Base-by-base conservation (phyloP, 139 green algal genomes). In the Coelastrella sp. region DNA sequence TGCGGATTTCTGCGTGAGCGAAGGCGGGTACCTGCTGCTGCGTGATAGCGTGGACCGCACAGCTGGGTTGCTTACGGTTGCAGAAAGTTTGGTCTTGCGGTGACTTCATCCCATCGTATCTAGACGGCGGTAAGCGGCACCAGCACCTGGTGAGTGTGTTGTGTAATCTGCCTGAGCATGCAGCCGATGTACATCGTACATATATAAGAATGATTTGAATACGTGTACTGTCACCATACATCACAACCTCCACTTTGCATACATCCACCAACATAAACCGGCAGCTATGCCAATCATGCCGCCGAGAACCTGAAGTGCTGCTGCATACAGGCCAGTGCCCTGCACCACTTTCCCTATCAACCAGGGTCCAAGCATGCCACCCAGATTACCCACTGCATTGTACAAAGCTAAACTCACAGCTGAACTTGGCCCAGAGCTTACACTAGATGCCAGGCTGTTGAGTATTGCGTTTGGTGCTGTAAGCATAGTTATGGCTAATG, bases 401-500 rank as follows among this genome's bases (percentile, higher is more conserved):
- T 91, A 91, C 14, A 87, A 49, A 19, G 76, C 79, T 68, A 91
- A 60, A 19, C 49, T 24, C 6, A 91, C 14, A 17, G 87, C 87
- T 25, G 66, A 61, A 8, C 63, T 35, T 4, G 78, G 87, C 7
- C 87, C 87, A 11, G 63, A 17, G 6, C 78, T 63, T 1, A 91
- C 78, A 6, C 35, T 63, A 68, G 78, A 74, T 60, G 87, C 87
- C 27, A 91, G 65, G 8, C 78, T 82, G 87, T 87, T 91, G 1
- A 91, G 56, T 8, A 91, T n/a, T 56, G 87, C 87, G 24, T 91
- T 91, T 20, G 87, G 87, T 27, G 87, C 78, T 60, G 87, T 91
- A 19, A 86, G 49, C 4, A 8, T 24, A 12, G 79, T 59, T 4
- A 91, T 59, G 7, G 87, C 87, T 1, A 73, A 0, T 19, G 78